Base-by-base conservation (phyloP, 768 basidiomycete species). In the Rhizopogon salebrosus region DNA sequence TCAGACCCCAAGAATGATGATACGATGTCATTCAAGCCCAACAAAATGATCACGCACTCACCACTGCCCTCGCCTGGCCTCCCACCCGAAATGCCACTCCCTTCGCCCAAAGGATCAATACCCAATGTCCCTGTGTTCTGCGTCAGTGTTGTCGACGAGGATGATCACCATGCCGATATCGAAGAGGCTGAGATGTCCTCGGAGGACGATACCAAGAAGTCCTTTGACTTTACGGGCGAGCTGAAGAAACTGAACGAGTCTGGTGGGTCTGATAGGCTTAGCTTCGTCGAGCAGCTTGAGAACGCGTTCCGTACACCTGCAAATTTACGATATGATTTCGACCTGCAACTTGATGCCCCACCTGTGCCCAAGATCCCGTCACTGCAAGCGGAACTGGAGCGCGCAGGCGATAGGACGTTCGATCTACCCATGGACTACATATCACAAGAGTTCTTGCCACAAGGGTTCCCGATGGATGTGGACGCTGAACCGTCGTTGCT, bases 171-270 rank as follows among this genome's bases (percentile, higher is more conserved):
- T 20, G 70, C 61, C 1, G 71, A 77, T 37, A 54, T 71, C 3
- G 77, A 78, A 24, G 77, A 74, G 18, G 68, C 67, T 20, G 73
- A 56, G 2, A 50, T 63, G 35, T 70, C 72, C 11, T 75, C 75
- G 0, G 83, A 84, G 50, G 80, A 80, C 49, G 80, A 85, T 56
- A 91, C 89, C 0, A 89, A 84, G 70, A 85, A 79, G 60, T 87
- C 84, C 1, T 92, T 92, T 55, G 89, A 92, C 61, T 92, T 92
- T 62, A 92, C 90, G 0, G 87, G 84, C 36, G 90, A 91, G 64
- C 67, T 92, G 49, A 70, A 77, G 65, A 82, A 72, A 60, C 73
- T 92, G 45, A 84, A 85, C 49, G 83, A 87, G 58, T 84, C 82
- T 6, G 85, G 85, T 31, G 87, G 61, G 1, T 83, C 82, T 1